Evolutionary conservation across 306 rosid genomes (phyloP).

Genomic region (Gastrolobium villosum): DNA sequence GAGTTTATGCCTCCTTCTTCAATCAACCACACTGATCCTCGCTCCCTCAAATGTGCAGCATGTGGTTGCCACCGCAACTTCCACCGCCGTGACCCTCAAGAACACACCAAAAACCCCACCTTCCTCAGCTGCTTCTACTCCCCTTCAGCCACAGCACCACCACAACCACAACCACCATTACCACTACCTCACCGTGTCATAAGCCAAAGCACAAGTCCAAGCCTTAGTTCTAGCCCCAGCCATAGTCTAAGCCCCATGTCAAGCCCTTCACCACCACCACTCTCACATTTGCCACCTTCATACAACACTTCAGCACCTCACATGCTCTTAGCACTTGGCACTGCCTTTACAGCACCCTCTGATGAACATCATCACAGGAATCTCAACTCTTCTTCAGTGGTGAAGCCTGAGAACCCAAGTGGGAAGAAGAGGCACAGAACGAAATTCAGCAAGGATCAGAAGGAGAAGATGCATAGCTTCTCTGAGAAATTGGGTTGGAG

Average conservation of each 20-base stretch:
- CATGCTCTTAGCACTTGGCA: constrained; percentile 70
- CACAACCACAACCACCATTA: constrained; percentile 47
- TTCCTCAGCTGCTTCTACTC: constrained; percentile 49
- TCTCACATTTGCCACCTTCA: constrained; percentile 79
- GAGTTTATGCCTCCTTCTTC: constrained; percentile 80
- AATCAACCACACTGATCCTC: constrained; percentile 63
- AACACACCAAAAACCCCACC: constrained; percentile 31
- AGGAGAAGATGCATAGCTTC: constrained; percentile 79
- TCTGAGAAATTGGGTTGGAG: constrained; percentile 86
- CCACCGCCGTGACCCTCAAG: constrained; percentile 85
- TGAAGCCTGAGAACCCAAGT: constrained; percentile 24
- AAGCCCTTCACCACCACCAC: constrained; percentile 82
- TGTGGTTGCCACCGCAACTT: constrained; percentile 97
- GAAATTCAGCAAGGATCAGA: constrained; percentile 85
- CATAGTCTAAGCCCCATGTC: constrained; percentile 62
- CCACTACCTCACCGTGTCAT: constrained; percentile 50
- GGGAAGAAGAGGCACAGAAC: constrained; percentile 78
- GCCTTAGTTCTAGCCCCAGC: constrained; percentile 57
- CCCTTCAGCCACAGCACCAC: constrained; percentile 45
- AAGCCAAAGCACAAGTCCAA: constrained; percentile 64
- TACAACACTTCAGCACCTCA: constrained; percentile 71
- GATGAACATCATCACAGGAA: constrained; percentile 49
- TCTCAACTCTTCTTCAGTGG: constrained; percentile 35
- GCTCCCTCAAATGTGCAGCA: constrained; percentile 87
- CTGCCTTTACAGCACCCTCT: constrained; percentile 46